phyloP scores from a whole-genome alignment of 1,284 basidiomycete species.

The Apiotrichum mycotoxinovorans region DNA sequence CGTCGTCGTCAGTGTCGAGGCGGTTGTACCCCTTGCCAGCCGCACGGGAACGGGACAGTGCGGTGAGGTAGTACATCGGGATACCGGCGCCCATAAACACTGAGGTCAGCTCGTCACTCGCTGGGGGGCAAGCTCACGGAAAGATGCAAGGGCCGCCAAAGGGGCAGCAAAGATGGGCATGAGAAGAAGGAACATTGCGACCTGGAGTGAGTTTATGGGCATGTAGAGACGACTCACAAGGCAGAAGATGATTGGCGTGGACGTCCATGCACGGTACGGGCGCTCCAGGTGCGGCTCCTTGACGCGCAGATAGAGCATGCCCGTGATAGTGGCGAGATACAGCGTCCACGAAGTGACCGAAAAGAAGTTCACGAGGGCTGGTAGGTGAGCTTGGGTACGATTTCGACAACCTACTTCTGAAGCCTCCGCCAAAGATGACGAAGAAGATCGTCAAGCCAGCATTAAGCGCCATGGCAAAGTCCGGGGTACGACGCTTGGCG shows the following conservation, averaged over 20 bases:
- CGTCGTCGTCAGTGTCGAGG: slow-evolving; percentile 11
- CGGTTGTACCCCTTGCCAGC: slow-evolving; percentile 12
- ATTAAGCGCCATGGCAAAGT: slow-evolving; percentile 79
- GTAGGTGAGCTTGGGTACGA: neutral
- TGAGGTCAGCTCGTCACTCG: slow-evolving; percentile 12
- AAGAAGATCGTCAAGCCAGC: slow-evolving; percentile 68
- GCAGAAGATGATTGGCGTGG: slow-evolving; percentile 87
- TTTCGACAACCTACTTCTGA: slow-evolving; percentile 56
- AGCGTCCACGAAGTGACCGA: slow-evolving; percentile 68
- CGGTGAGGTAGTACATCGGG: slow-evolving; percentile 79
- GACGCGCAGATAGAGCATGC: slow-evolving; percentile 78
- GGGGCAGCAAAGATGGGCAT: slow-evolving; percentile 96
- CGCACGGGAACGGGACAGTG: slow-evolving; percentile 24
- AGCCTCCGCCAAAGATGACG: slow-evolving; percentile 80
- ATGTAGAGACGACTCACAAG: slow-evolving; percentile 57
- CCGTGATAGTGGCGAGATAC: slow-evolving; percentile 84
- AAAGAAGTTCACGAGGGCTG: slow-evolving; percentile 69
- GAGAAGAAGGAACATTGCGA: slow-evolving; percentile 84
- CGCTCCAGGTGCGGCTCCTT: slow-evolving; percentile 87
- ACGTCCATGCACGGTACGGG: slow-evolving; percentile 87
- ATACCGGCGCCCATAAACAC: slow-evolving; percentile 59
- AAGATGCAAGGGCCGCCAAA: slow-evolving; percentile 75
- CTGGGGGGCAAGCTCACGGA: slow-evolving; percentile 56
- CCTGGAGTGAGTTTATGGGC: slow-evolving; percentile 51
- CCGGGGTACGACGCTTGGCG: slow-evolving; percentile 68